These are phyloP conservation scores for Xylariaceae sp. DNA, from an alignment of 2,329 filamentous ascomycete genomes.

Conservation along the genomic window DNA sequence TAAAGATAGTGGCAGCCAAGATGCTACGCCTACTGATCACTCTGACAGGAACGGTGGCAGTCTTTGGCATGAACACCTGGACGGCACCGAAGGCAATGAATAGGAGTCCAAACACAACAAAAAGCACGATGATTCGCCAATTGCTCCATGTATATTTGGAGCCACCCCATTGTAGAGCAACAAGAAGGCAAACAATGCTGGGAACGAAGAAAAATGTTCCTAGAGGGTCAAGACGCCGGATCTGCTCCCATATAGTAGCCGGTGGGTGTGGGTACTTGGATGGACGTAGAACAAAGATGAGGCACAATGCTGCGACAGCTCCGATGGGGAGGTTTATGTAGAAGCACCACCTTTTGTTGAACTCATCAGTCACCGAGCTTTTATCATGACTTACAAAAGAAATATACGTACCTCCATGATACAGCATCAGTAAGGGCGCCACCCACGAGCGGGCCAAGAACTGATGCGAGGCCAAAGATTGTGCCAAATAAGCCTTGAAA, in stretches of 20 bases:
- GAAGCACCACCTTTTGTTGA: constrained; percentile 44
- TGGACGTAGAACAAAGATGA: constrained; percentile 45
- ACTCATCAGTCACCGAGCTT: constrained; percentile 15
- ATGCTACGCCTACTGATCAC: constrained; percentile 54
- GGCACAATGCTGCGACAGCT: constrained; percentile 43
- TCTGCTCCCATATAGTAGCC: constrained; percentile 36
- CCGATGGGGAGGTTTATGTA: constrained; percentile 56
- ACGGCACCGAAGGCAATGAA: constrained; percentile 45
- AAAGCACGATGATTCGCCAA: constrained; percentile 49
- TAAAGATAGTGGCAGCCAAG: constrained; percentile 37
- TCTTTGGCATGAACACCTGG: constrained; percentile 49
- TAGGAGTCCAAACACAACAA: constrained; percentile 45
- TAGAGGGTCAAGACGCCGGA: constrained; percentile 49
- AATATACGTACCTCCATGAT: constrained; percentile 41
- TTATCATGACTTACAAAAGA: neutral
- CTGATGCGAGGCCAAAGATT: constrained; percentile 50
- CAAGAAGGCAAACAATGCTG: constrained; percentile 52
- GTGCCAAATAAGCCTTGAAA: constrained; percentile 53
- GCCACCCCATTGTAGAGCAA: constrained; percentile 61
- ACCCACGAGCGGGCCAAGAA: constrained; percentile 49
- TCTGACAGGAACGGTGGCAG: constrained; percentile 51
- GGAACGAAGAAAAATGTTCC: constrained; percentile 58
- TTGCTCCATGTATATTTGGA: constrained; percentile 44
- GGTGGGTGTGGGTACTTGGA: constrained; percentile 28
- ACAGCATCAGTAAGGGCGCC: constrained; percentile 46